These are phyloP conservation scores for Exsudoporus frostii DNA, from an alignment of 768 basidiomycete species.

Conservation along the genomic window DNA sequence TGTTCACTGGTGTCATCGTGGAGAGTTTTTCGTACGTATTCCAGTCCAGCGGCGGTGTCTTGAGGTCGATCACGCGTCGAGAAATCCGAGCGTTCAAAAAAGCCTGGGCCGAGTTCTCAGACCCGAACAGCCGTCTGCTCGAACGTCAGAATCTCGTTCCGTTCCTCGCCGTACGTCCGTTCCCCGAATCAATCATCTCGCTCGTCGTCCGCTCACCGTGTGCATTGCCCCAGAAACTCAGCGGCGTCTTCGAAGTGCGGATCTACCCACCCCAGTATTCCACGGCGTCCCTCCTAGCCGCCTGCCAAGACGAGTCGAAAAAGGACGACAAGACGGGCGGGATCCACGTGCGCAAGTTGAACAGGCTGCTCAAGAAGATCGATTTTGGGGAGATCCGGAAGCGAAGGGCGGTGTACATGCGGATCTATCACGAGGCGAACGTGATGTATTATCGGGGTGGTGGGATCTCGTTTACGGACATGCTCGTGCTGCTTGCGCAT, in stretches of 20 bases:
- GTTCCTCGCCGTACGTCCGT: conserved; percentile 73
- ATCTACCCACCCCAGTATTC: conserved; percentile 76
- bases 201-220: neutral
- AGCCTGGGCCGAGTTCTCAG: conserved; percentile 84
- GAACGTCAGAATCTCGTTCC: conserved; percentile 64
- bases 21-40: conserved; percentile 96
- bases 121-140: conserved; percentile 74
- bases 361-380: conserved; percentile 55
- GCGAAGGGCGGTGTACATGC: conserved; percentile 66
- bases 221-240: conserved; percentile 55
- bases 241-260: conserved; percentile 83
- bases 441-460: conserved; percentile 66
- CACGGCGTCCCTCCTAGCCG: conserved; percentile 54
- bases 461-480: conserved; percentile 88
- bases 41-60: conserved; percentile 75
- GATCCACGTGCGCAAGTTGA: conserved; percentile 64
- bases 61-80: conserved; percentile 75
- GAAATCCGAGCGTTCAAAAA: conserved; percentile 96
- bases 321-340: conserved; percentile 41
- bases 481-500: conserved; percentile 85
- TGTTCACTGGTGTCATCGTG: conserved; percentile 96
- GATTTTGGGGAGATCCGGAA: conserved; percentile 62
- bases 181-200: neutral
- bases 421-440: conserved; percentile 83
- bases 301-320: conserved; percentile 40